These are phyloP conservation scores for Niveomyces coronatus DNA, from an alignment of 2,329 filamentous ascomycete genomes.

Conservation along the genomic window DNA sequence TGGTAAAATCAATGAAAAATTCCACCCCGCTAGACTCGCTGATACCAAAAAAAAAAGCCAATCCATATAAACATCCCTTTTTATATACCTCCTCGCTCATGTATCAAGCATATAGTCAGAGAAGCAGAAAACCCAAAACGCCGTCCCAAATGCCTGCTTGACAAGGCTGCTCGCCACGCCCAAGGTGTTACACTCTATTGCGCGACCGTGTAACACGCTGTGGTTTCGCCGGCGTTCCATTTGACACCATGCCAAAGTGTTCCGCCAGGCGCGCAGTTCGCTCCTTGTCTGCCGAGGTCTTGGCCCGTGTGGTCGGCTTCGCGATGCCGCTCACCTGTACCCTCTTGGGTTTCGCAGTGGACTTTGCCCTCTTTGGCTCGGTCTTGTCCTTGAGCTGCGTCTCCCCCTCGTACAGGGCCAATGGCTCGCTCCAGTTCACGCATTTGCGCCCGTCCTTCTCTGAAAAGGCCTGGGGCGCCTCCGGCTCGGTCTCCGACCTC, in stretches of 20 bases:
- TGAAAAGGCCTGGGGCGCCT: constrained; percentile 8
- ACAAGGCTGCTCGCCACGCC: neutral
- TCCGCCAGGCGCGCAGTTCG: constrained; percentile 20
- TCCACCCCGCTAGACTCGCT: neutral
- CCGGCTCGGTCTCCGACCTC: constrained; percentile 15
- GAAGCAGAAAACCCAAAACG: no score
- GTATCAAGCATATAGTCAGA: no score
- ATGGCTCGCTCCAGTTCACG: constrained; percentile 25
- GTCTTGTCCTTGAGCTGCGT: constrained; percentile 14
- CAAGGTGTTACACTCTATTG: constrained; percentile 4
- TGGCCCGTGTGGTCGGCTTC: constrained; percentile 16
- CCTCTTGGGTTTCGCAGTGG: constrained; percentile 4
- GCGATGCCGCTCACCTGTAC: constrained; percentile 18
- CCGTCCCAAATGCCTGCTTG: neutral
- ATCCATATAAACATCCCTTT: no score
- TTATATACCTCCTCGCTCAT: no score
- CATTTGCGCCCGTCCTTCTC: constrained; percentile 17
- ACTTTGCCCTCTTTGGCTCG: constrained; percentile 11
- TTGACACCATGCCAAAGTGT: constrained; percentile 23
- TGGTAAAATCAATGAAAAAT: neutral
- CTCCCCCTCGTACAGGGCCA: constrained; percentile 19
- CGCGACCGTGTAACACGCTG: constrained; percentile 9
- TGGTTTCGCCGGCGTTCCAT: constrained; percentile 24
- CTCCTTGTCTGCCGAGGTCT: constrained; percentile 16
- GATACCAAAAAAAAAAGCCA: neutral